Conservation (phyloP, 1,284 basidiomycete species). For the Marasmius sp. region DNA sequence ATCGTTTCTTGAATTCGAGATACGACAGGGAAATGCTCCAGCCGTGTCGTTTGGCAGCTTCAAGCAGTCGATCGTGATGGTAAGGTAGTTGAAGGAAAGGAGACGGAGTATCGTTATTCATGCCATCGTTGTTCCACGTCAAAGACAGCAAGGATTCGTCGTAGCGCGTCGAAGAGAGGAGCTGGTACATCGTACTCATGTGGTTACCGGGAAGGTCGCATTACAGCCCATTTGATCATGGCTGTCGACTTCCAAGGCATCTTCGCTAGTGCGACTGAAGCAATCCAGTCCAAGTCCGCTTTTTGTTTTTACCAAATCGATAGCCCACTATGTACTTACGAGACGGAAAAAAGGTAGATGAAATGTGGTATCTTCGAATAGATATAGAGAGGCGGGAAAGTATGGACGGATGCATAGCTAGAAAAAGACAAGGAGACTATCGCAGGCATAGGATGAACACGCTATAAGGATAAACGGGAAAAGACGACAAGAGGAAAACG, state of each 20-base stretch:
- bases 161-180: constrained; percentile 58
- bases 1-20: constrained; percentile 36
- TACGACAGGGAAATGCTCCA: constrained; percentile 47
- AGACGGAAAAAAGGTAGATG: background rate
- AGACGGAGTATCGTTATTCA: constrained; percentile 44
- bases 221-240: background rate
- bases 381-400: background rate
- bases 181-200: constrained; percentile 27
- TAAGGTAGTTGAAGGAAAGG: constrained; percentile 58
- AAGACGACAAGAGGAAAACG: background rate
- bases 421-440: background rate
- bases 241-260: too few relatives aligned
- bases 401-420: background rate
- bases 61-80: constrained; percentile 57
- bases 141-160: constrained; percentile 47
- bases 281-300: too few relatives aligned
- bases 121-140: constrained; percentile 51
- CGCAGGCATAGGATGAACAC: background rate
- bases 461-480: background rate
- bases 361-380: background rate
- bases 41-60: constrained; percentile 46
- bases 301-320: background rate
- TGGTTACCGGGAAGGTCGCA: background rate
- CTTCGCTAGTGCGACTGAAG: too few relatives aligned
- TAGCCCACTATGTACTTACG: background rate